Conservation (phyloP, 2,329 filamentous ascomycete species). For the Helicocarpus griseus region DNA sequence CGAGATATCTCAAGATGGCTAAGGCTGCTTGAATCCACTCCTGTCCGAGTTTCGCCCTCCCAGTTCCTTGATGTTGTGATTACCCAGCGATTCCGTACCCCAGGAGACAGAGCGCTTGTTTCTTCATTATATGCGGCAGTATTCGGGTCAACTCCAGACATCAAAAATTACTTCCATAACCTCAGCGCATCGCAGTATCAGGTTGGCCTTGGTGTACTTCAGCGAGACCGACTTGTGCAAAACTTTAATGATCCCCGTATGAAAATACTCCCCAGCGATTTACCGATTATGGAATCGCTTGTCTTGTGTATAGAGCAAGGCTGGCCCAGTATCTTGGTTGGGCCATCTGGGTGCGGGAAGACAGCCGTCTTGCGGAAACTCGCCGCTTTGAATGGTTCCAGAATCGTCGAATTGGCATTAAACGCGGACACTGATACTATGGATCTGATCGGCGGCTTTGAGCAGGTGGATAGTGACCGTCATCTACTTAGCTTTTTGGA, state of each 20-base stretch:
- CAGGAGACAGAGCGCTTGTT: conserved; percentile 57
- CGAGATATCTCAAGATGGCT: conserved; percentile 86
- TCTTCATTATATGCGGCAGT: conserved; percentile 55
- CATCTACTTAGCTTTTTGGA: conserved; percentile 54
- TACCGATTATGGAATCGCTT: conserved; percentile 72
- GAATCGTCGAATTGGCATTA: conserved; percentile 72
- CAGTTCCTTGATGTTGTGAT: conserved; percentile 79
- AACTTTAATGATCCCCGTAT: conserved; percentile 24
- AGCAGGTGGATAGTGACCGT: conserved; percentile 77
- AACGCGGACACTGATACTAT: conserved; percentile 95
- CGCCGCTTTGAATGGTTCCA: conserved; percentile 66
- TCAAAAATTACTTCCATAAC: conserved; percentile 61
- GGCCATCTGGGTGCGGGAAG: conserved; percentile 78
- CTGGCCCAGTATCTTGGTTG: conserved; percentile 82
- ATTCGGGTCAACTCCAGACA: conserved; percentile 45
- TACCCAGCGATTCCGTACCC: conserved; percentile 72
- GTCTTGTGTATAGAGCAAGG: conserved; percentile 78
- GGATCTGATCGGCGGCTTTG: conserved; percentile 93
- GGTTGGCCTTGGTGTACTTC: conserved; percentile 65
- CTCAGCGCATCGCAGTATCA: conserved; percentile 59
- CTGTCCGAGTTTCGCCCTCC: conserved; percentile 52
- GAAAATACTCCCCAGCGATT: conserved; percentile 30
- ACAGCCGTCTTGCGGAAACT: conserved; percentile 69
- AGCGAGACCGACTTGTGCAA: conserved; percentile 43
- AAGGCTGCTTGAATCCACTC: conserved; percentile 53